Evolutionary conservation across 441 rosid genomes (phyloP), one percentile per base, ranked within the genome.

Genomic region (Omphalea diandra): DNA sequence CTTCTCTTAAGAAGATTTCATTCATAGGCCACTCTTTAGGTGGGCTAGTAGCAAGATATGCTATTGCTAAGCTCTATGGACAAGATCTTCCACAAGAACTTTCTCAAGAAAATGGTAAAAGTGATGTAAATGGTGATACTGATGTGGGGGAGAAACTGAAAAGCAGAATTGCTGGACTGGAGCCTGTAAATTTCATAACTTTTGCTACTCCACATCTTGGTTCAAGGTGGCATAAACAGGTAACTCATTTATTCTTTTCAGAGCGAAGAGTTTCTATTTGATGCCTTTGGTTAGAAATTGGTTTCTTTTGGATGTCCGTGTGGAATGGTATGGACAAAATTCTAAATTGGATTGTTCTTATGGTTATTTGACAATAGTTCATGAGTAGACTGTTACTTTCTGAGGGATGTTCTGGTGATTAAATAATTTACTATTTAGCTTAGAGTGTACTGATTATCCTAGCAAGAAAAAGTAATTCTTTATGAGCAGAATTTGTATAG

Each of bases 131-230:
- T 63, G 79, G 58, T 61, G 89, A 81, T 52, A 40, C 46, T 54
- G 55, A 47, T 66, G 44, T n/a, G 3, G 69, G 80, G 46, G 84
- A 79, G 64, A 84, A 79, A 68, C 66, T 54, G 27, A 73, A 70
- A 78, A 83, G 77, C 62, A 87, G 70, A 79, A 90, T 94, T 68
- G 93, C 90, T 58, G 96, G 96, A 74, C 73, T 94, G 70, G 91
- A 88, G 75, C 97, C 98, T 67, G 49, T 86, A 69, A 87, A 82
- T 80, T 94, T 94, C 78, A 86, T 94, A 77, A 94, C 97, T 20
- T 79, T 79, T 76, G 98, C 98, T 33, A 83, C 88, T 1, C 97
- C 98, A 38, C 98, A 94, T 82, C 96, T 94, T 65, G 98, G 97
- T 77, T 90, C 95, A 56, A 81, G 87, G 71, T 84, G 96, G 79